phyloP scores from a whole-genome alignment of 2,329 filamentous ascomycete species.

The Trichoderma hamatum region DNA sequence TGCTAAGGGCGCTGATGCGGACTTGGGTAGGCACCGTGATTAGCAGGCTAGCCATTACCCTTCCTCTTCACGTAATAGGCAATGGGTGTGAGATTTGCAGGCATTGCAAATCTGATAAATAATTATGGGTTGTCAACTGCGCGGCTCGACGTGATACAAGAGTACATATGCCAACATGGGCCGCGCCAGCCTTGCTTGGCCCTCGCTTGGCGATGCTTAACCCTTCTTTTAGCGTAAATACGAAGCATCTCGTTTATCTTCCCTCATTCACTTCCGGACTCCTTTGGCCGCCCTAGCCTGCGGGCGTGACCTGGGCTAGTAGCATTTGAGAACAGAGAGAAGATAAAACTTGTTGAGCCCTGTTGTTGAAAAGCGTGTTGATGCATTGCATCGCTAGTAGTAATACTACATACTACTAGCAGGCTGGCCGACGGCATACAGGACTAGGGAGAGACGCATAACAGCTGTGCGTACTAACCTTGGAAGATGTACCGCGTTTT shows the following conservation, averaged over 20 bases:
- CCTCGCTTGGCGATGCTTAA: background rate
- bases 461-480: background rate
- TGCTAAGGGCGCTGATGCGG: conserved; percentile 11
- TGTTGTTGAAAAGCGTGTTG: conserved; percentile 6
- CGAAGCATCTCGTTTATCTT: background rate
- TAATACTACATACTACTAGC: too few species aligned
- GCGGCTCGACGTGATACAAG: conserved; percentile 1
- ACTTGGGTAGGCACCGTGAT: conserved; percentile 6
- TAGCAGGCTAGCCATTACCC: conserved; percentile 23
- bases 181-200: conserved; percentile 10
- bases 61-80: conserved; percentile 26
- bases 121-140: background rate
- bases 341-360: background rate
- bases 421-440: conserved; percentile 20
- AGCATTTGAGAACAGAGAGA: background rate
- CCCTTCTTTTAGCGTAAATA: background rate
- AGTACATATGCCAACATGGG: background rate
- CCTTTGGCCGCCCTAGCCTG: background rate
- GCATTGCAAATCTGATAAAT: conserved; percentile 23
- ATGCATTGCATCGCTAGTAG: conserved; percentile 1
- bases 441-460: conserved; percentile 5
- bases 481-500: too few species aligned
- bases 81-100: conserved; percentile 7
- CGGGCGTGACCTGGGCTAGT: conserved; percentile 3
- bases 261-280: too few species aligned